Base-by-base conservation (phyloP, 1,284 basidiomycete species). In the Marasmius fiardii region DNA sequence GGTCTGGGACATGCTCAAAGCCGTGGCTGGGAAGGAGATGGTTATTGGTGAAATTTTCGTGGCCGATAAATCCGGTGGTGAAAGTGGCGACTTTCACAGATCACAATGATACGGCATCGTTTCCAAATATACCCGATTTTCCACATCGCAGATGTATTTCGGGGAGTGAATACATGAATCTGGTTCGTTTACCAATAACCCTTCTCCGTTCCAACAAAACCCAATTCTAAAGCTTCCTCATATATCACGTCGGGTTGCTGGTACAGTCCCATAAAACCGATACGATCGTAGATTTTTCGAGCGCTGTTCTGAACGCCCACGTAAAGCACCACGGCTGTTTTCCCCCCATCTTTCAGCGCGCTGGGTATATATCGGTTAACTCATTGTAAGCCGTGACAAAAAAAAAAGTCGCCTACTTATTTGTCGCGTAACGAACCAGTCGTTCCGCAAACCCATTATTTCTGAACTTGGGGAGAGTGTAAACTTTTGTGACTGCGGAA, bases 1-100 rank as follows among this genome's bases (percentile, higher is more conserved):
- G 0, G 83, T 94, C 20, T 95, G 92, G 93, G 93, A 95, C 67
- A 95, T 95, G 92, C 77, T 93, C 43, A 95, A 95, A 71, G 90
- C 90, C 5, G 86, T 94, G 1, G 90, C 88, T 3, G 93, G 92
- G 18, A 81, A 81, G 66, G 87, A 92, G 55, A 95, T 94, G 92
- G 74, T 80, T 54, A 90, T 91, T 54, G 72, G 78, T 31, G 82
- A 83, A 24, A 80, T 95, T 50, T 68, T 77, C 60, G 90, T 95
- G 2, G 74, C 76, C 2, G 68, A 71, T 26, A 95, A 95, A 68
- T 73, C 76, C 21, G 92, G 92, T 18, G 92, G 93, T 11, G 80
- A 78, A 69, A 88, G 84, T 63, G 90, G 89, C 2, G 84, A 85
- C 63, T 89, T 88, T 55, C 57, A 58, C 11, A 67, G 76, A 57